Evolutionary conservation across 495 filamentous ascomycete genomes (phyloP), one percentile per base, ranked within the genome.

Genomic region (Neohortaea acidophila): DNA sequence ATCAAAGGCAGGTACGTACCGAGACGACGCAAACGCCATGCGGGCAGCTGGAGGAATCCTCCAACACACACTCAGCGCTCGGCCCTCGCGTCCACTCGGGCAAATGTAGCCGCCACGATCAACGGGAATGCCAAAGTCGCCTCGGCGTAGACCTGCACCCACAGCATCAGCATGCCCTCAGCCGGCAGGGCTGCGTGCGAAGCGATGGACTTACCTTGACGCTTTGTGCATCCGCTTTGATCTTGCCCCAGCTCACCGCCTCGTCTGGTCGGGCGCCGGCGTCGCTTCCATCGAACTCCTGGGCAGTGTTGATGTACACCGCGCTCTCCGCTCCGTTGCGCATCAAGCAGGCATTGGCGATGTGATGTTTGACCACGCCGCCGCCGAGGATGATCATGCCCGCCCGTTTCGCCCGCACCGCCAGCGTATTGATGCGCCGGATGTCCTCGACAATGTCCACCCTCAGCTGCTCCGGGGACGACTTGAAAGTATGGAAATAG

Each of bases 161-260:
- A 20, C 18, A 26, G n/a, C n/a, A n/a, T n/a, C n/a, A 2, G 11
- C 20, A 5, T 7, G 7, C 17, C 21, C 18, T 6, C 18, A n/a
- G n/a, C n/a, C 15, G 12, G 13, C 33, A 7, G 12, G 17, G 6
- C 18, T 12, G 6, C 14, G 21, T 12, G 33, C 9, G 7, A 4
- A 15, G 36, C 25, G 8, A 6, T n/a, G 19, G 20, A 48, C 61
- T 36, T 50, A 82, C 79, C 72, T 96, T 94, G 36, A 94, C 86
- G 39, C 77, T 77, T 40, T 84, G 72, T 0, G 70, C 91, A 27
- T 79, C 81, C 15, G 72, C 64, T 57, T 86, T 93, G 58, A 97
- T 94, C 68, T 97, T 96, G 3, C 89, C 89, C 89, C 91, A 97
- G 48, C 83, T 92, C 11, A 97, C 83, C 0, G 89, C 89, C 60